A percentile compares a stretch with the other conserved stretches of the same genome.
Evolutionary conservation across 2,329 filamentous ascomycete species (phyloP).

Genomic region (Colletotrichum graminicola): DNA sequence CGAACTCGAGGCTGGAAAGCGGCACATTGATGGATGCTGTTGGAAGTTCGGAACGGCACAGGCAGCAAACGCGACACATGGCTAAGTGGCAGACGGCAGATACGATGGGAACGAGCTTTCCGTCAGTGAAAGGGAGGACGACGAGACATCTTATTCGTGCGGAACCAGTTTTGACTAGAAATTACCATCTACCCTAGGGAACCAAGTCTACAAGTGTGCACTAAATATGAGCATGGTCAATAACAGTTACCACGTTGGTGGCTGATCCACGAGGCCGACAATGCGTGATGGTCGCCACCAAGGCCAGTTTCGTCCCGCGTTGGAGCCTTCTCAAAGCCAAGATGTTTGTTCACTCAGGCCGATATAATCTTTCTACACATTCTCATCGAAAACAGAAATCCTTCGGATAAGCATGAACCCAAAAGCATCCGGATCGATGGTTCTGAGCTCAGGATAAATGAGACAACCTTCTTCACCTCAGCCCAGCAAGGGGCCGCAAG

Average conservation of each 20-base stretch:
- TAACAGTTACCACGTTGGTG: background rate
- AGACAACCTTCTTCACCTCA: slow-evolving; percentile 63
- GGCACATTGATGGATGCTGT: background rate
- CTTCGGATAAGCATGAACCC: too few species aligned
- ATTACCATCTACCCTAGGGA: background rate
- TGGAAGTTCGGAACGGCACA: background rate
- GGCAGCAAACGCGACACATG: background rate
- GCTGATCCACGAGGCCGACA: background rate
- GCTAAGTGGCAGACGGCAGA: background rate
- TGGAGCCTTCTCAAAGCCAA: background rate
- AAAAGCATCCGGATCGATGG: too few species aligned
- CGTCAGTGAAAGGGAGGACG: background rate
- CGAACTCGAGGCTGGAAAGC: background rate
- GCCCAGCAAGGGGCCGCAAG: slow-evolving; percentile 54
- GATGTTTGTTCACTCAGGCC: rapidly evolving
- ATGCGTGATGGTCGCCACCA: background rate
- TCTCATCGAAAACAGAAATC: too few species aligned
- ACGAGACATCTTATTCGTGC: background rate
- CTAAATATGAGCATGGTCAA: background rate
- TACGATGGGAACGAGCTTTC: background rate
- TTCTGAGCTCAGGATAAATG: rapidly evolving
- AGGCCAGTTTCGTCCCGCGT: background rate
- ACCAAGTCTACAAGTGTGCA: too few species aligned
- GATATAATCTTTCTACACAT: too few species aligned
- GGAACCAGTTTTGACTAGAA: background rate